These are phyloP conservation scores for Vinca major DNA, from an alignment of 305 asterid species.

Conservation along the genomic window DNA sequence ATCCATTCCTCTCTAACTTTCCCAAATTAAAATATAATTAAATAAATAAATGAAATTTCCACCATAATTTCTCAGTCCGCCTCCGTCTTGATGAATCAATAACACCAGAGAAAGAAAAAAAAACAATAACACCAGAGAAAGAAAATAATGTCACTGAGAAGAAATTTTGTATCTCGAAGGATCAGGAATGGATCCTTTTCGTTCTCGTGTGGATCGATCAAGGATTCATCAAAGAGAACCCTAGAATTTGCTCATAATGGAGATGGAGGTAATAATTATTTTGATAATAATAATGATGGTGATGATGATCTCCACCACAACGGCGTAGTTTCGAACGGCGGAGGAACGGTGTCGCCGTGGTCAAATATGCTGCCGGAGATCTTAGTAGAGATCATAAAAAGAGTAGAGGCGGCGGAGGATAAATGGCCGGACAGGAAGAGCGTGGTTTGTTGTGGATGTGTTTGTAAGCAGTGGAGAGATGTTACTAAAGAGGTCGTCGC, in stretches of 20 bases:
- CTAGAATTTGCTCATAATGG: constrained; percentile 17
- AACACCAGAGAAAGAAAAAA: background rate
- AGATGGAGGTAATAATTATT: background rate
- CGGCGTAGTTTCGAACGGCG: constrained; percentile 24
- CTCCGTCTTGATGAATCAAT: constrained; percentile 3
- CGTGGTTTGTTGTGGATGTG: constrained; percentile 88
- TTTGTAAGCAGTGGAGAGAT: constrained; percentile 85
- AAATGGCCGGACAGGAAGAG: constrained; percentile 75
- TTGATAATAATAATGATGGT: background rate
- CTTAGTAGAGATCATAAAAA: constrained; percentile 54
- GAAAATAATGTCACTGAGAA: constrained; percentile 40
- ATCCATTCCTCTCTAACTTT: background rate
- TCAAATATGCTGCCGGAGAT: constrained; percentile 77
- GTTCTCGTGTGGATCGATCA: constrained; percentile 43
- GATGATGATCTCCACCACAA: constrained; percentile 10
- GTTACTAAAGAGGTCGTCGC: constrained; percentile 67
- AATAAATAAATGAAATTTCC: background rate
- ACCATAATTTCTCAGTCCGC: background rate
- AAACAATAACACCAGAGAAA: background rate
- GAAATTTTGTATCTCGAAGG: constrained; percentile 66
- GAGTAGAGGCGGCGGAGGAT: constrained; percentile 70
- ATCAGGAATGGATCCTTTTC: constrained; percentile 54
- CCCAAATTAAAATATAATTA: background rate
- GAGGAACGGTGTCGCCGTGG: constrained; percentile 34
- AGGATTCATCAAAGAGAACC: constrained; percentile 29